Evolutionary conservation across 1,284 basidiomycete genomes (phyloP), one percentile per base, ranked within the genome.

Genomic region (Ceratobasidium sp.): DNA sequence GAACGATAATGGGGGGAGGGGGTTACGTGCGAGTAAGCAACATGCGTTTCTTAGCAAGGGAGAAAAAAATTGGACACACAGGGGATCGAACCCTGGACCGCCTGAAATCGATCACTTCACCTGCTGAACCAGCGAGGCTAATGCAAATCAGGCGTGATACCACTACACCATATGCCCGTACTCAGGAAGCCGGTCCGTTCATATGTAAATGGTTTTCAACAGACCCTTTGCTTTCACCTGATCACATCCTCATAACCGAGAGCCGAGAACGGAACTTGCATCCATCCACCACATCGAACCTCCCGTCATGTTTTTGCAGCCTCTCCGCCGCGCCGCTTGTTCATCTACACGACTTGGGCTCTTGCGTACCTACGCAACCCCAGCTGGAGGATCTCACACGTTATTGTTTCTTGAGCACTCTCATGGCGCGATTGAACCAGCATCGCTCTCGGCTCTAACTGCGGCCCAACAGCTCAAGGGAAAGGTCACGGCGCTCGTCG

Each of bases 351-450:
- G 52, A 25, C 27, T 45, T 3, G 22, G 45, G 20, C 45, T 6
- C 6, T 3, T 49, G n/a, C 25, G 43, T 7, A 45, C 50, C 5
- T 55, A 45, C 25, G 38, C 64, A n/a, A 55, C 40, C n/a, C 52
- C 52, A 29, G 52, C 64, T 22, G 50, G 52, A 3, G 22, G 22
- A 34, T 22, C 88, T 0, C 86, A 90, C 77, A 86, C 93, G 0
- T 86, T 98, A 20, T 87, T 98, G 57, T 91, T 93, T 75, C 82
- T 98, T 71, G 96, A 98, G 80, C 94, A 98, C 79, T 87, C 87
- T 70, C 84, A 86, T 62, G 94, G 94, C 54, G 84, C 85, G 73
- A 85, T 98, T 74, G 93, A 94, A 72, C 85, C 93, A 4, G 88
- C 87, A 8, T 91, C 92, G n/a, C 84, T 97, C 69, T 93, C 91